phyloP scores from a whole-genome alignment of 331 rosid species.

The Spiraea crenata region DNA sequence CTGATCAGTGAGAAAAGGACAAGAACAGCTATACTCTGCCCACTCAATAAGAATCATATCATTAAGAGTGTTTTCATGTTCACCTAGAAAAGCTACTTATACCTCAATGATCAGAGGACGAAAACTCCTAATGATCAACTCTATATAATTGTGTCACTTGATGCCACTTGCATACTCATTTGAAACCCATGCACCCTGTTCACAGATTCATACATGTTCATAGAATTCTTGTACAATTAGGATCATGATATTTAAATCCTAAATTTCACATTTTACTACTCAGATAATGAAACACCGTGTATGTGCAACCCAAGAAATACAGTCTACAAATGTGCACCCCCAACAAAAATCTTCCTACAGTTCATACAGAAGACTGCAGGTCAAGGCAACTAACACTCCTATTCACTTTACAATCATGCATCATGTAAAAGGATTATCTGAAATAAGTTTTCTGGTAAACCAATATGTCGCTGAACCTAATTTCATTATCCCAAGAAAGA shows the following conservation, averaged over 20 bases:
- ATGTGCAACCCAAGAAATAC: neutral
- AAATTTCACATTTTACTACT: neutral
- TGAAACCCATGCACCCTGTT: conserved; percentile 31
- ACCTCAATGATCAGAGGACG: conserved; percentile 25
- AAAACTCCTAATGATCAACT: conserved; percentile 27
- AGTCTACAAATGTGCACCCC: too few relatives aligned
- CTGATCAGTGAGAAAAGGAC: neutral
- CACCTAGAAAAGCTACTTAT: conserved; percentile 23
- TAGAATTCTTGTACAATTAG: neutral
- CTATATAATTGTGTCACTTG: conserved; percentile 19
- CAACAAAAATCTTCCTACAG: too few relatives aligned
- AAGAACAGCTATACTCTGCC: neutral
- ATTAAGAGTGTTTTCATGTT: neutral
- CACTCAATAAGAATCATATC: neutral
- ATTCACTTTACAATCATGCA: neutral
- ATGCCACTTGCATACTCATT: conserved; percentile 32
- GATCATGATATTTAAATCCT: neutral
- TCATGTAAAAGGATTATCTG: neutral
- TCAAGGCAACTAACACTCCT: conserved; percentile 2
- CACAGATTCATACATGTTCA: conserved; percentile 25
- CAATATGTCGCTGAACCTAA: neutral
- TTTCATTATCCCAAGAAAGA: too few relatives aligned
- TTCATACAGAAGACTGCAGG: neutral
- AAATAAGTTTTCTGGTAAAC: neutral
- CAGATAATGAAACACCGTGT: neutral